Percentiles rank a stretch among this genome's conserved stretches.
phyloP scores from a whole-genome alignment of 2,329 filamentous ascomycete genomes.

The Orbilia quercus region DNA sequence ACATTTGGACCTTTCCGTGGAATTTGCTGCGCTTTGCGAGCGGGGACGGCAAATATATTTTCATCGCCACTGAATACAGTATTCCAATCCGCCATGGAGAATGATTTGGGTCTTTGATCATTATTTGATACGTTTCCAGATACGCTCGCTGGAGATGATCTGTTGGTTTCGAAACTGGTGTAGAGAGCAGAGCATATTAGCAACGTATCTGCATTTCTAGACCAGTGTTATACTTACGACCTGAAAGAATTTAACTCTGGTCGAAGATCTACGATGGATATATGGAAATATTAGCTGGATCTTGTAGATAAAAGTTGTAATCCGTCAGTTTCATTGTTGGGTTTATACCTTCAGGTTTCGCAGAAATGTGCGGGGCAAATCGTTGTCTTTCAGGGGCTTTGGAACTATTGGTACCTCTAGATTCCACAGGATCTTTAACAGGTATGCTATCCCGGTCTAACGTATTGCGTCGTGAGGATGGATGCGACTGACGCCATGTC shows the following conservation, averaged over 20 bases:
- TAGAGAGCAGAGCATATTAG: neutral
- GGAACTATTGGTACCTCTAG: conserved; percentile 3
- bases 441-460: conserved; percentile 28
- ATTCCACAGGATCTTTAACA: conserved; percentile 10
- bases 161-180: conserved; percentile 39
- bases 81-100: conserved; percentile 47
- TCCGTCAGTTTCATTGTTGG: neutral
- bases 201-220: neutral
- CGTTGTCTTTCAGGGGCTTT: conserved; percentile 30
- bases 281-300: conserved; percentile 1
- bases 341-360: conserved; percentile 28
- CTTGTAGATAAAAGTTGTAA: neutral
- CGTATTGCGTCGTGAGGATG: conserved; percentile 43
- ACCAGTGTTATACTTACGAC: conserved; percentile 19
- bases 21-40: conserved; percentile 36
- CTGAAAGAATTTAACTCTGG: conserved; percentile 33
- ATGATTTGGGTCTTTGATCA: conserved; percentile 26
- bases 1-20: conserved; percentile 40
- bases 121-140: conserved; percentile 17
- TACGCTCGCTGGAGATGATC: conserved; percentile 28
- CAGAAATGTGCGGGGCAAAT: conserved; percentile 20
- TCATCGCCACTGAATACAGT: conserved; percentile 38
- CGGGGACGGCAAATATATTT: conserved; percentile 46
- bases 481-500: conserved; percentile 38
- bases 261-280: conserved; percentile 7